Percentiles rank a stretch among this genome's conserved stretches.
Conservation (phyloP, 768 basidiomycete species). For the Kwoniella bestiolae region DNA sequence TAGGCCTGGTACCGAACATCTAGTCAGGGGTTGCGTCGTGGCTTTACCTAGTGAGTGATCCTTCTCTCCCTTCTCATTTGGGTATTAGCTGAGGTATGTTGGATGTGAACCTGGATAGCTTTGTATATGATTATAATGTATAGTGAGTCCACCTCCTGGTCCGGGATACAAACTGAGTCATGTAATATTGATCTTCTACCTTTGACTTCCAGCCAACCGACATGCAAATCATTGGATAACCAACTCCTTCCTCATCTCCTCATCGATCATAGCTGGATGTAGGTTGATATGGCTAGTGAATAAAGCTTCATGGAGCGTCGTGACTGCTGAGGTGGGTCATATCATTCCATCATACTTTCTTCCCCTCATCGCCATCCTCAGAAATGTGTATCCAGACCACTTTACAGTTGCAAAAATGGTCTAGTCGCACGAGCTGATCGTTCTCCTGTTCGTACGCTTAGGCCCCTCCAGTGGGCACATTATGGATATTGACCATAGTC, state of each 20-base stretch:
- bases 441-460: conserved; percentile 9
- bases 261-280: conserved; percentile 43
- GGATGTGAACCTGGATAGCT: conserved; percentile 25
- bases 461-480: conserved; percentile 54
- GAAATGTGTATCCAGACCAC: too few relatives aligned
- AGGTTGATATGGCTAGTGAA: conserved; percentile 56
- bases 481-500: conserved; percentile 56
- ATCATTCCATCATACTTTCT: too few relatives aligned
- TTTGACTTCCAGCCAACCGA: conserved; percentile 49
- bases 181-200: too few relatives aligned
- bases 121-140: conserved; percentile 47
- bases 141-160: conserved; percentile 32
- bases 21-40: conserved; percentile 36
- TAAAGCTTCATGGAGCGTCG: conserved; percentile 46
- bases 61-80: background rate
- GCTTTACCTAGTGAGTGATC: conserved; percentile 53
- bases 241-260: conserved; percentile 40
- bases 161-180: background rate
- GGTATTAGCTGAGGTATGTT: too few relatives aligned
- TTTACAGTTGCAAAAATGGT: too few relatives aligned
- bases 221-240: conserved; percentile 41
- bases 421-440: too few relatives aligned
- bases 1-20: conserved; percentile 32
- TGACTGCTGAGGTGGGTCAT: conserved; percentile 52
- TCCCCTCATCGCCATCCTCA: too few relatives aligned